phyloP scores from a whole-genome alignment of 129 eudicot genomes.

The Flaveria sonorensis region DNA sequence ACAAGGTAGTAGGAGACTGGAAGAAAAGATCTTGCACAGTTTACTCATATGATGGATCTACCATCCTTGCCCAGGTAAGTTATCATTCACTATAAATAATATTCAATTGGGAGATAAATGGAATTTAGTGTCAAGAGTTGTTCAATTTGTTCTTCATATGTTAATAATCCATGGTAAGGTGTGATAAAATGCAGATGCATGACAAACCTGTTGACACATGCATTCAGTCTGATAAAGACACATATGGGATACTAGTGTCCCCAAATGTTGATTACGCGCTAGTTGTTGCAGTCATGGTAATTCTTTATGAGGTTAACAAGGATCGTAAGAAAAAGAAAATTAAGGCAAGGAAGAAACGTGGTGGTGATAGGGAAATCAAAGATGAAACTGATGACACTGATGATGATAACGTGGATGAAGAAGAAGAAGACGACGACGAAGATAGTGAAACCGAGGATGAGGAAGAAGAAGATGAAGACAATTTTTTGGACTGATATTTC shows the following conservation, averaged over 20 bases:
- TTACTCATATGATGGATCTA: slow-evolving; percentile 35
- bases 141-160: not conserved
- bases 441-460: not conserved
- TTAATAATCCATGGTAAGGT: slow-evolving; percentile 13
- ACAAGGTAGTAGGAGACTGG: slow-evolving; percentile 36
- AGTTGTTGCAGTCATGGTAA: slow-evolving; percentile 33
- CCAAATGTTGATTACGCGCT: slow-evolving; percentile 40
- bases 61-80: slow-evolving; percentile 37
- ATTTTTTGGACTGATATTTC: too few species aligned
- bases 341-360: slow-evolving; percentile 25
- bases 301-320: slow-evolving; percentile 40
- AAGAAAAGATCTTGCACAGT: slow-evolving; percentile 36
- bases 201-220: slow-evolving; percentile 27
- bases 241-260: slow-evolving; percentile 33
- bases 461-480: too few species aligned
- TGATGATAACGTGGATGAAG: not conserved
- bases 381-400: slow-evolving; percentile 13
- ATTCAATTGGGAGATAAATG: too few species aligned
- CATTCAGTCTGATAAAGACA: slow-evolving; percentile 33
- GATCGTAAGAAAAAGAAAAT: slow-evolving; percentile 34
- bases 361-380: slow-evolving; percentile 10
- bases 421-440: not conserved
- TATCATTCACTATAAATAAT: not conserved
- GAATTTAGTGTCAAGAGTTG: not conserved
- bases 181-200: slow-evolving; percentile 36